Evolutionary conservation across 106 monocot genomes (phyloP).

Genomic region (Alisma plantagoaquatica): DNA sequence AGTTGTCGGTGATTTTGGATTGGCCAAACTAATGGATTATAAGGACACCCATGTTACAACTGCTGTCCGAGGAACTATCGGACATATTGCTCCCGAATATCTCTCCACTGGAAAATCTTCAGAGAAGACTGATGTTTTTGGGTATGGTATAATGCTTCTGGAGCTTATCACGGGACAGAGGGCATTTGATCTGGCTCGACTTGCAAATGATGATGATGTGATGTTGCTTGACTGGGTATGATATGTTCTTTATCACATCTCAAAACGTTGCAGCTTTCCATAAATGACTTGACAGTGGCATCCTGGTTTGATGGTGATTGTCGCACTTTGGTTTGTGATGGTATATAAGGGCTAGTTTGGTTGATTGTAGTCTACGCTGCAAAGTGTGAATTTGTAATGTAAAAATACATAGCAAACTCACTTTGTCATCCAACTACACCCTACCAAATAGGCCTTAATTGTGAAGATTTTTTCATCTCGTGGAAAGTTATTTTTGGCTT

Average conservation of each 20-base stretch:
- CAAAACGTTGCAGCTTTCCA: background rate
- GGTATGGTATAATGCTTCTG: slow-evolving; percentile 95
- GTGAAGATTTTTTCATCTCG: too few relatives aligned
- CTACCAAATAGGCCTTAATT: too few relatives aligned
- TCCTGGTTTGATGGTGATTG: background rate
- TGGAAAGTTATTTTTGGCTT: too few relatives aligned
- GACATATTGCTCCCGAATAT: slow-evolving; percentile 96
- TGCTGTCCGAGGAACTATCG: slow-evolving; percentile 92
- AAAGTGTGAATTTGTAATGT: too few relatives aligned
- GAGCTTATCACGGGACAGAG: slow-evolving; percentile 96
- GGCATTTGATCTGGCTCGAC: slow-evolving; percentile 95
- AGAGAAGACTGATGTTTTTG: slow-evolving; percentile 97
- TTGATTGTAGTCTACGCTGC: too few relatives aligned
- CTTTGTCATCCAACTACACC: too few relatives aligned
- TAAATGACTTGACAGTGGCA: background rate
- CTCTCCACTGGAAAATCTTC: slow-evolving; percentile 93
- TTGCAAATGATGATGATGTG: slow-evolving; percentile 97
- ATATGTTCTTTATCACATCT: background rate
- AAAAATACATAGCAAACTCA: too few relatives aligned
- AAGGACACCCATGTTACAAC: slow-evolving; percentile 98
- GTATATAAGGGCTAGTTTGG: background rate
- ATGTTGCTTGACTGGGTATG: slow-evolving; percentile 98
- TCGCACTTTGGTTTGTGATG: background rate
- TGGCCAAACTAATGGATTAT: slow-evolving; percentile 97
- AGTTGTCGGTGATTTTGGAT: slow-evolving; percentile 94